A percentile compares a stretch with the other conserved stretches of the same genome.
These are phyloP conservation scores for Viola odorata DNA, from an alignment of 345 rosid genomes.

Conservation along the genomic window DNA sequence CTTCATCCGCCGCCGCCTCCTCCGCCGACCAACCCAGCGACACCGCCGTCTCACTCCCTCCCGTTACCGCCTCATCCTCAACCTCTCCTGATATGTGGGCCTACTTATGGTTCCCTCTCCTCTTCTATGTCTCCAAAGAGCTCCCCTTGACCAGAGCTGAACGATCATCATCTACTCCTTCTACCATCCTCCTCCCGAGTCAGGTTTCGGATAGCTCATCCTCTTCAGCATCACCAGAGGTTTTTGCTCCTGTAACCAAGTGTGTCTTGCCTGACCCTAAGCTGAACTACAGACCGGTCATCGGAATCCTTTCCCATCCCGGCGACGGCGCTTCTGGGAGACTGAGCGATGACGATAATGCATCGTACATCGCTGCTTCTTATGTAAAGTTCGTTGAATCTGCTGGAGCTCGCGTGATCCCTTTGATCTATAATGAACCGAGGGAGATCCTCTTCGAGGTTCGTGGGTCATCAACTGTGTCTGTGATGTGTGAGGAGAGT, in stretches of 20 bases:
- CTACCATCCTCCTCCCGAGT: constrained; percentile 40
- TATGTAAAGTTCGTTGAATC: constrained; percentile 88
- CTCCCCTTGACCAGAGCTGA: constrained; percentile 27
- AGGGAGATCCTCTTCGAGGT: constrained; percentile 62
- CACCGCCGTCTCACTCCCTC: constrained; percentile 23
- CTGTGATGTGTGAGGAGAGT: no score
- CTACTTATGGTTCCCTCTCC: constrained; percentile 43
- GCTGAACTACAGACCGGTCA: constrained; percentile 70
- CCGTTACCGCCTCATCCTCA: constrained; percentile 23
- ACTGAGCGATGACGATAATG: constrained; percentile 43
- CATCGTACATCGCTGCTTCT: constrained; percentile 73
- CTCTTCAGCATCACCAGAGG: background rate
- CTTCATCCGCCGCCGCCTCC: constrained; percentile 4
- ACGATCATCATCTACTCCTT: background rate
- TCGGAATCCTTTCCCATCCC: constrained; percentile 77
- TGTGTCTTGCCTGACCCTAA: constrained; percentile 47
- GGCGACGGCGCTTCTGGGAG: constrained; percentile 92
- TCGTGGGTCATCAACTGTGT: background rate
- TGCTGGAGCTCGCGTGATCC: constrained; percentile 88
- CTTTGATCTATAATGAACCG: constrained; percentile 73
- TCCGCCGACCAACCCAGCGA: constrained; percentile 22
- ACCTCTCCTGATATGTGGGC: constrained; percentile 32
- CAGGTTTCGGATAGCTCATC: constrained; percentile 20
- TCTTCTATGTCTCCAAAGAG: constrained; percentile 45
- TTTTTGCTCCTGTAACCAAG: constrained; percentile 17